Base-by-base conservation (phyloP, 495 filamentous ascomycete species). In the Penicillium crystallinum region DNA sequence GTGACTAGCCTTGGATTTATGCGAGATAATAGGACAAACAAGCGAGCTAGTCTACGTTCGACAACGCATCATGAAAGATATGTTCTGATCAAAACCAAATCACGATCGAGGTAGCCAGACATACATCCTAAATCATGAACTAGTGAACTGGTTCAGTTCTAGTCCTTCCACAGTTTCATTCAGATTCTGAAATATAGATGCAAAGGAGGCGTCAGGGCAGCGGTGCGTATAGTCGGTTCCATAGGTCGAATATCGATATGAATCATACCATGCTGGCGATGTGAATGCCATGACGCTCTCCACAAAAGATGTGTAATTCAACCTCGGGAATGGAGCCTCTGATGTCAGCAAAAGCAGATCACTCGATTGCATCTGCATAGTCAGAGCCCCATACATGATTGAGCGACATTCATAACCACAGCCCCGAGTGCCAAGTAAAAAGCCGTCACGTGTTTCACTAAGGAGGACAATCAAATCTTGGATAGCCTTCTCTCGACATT, bases 331-430 rank as follows among this genome's bases (percentile, higher is more conserved):
- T 19, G 63, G 63, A 41, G 57, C 11, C 18, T 14, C 47, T 36
- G 61, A 53, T 36, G 31, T 58, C 17, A 57, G 60, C 4, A 49
- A 62, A 58, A 66, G 53, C 17, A 69, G 51, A 49, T 40, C 27
- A 18, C 40, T 61, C 41, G 56, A 63, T 27, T 53, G 53, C 54
- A 65, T 59, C 3, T 62, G 41, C 18, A 59, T 53, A 30, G 57
- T 57, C n/a, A 68, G 56, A 52, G 63, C 57, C 12, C 67, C 65
- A 33, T 55, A 61, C 55, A 66, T 63, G 10, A 70, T 65, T 51
- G 63, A 65, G 42, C 59, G 53, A 34, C 65, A 70, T 33, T 63
- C 61, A 49, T 58, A 65, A 21, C 38, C 0, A 46, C 65, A 68
- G 3, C 66, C 62, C 38, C 17, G 38, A 34, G 6, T 39, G 21